These are phyloP conservation scores for Claviceps digitariae DNA, from an alignment of 2,329 filamentous ascomycete genomes.

Conservation along the genomic window DNA sequence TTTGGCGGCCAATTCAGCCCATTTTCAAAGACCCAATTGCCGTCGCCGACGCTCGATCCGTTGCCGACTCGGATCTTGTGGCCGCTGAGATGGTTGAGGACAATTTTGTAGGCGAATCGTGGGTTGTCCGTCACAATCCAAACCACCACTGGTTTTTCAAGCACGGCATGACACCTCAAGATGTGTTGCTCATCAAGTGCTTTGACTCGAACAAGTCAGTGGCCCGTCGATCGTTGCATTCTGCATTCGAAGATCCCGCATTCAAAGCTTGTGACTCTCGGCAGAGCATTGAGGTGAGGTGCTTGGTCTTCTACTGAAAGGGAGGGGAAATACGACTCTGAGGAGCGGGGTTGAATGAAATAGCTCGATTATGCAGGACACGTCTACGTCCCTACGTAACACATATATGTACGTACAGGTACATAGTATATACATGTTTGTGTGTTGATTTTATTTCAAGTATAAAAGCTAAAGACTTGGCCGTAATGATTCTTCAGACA, in stretches of 20 bases:
- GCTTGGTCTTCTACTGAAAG: constrained; percentile 44
- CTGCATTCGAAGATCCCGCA: constrained; percentile 36
- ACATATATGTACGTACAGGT: neutral
- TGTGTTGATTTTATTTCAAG: neutral
- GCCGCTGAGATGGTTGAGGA: constrained; percentile 36
- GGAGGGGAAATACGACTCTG: neutral
- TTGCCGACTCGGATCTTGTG: constrained; percentile 37
- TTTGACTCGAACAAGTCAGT: constrained; percentile 47
- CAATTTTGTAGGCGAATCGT: constrained; percentile 34
- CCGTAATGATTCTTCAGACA: neutral
- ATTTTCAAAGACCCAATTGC: constrained; percentile 33
- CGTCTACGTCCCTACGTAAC: neutral
- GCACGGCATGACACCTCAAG: constrained; percentile 33
- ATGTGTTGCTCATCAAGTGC: constrained; percentile 47
- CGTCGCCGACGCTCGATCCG: constrained; percentile 35
- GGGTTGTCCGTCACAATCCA: constrained; percentile 26
- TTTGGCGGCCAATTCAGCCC: constrained; percentile 26
- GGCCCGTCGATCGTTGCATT: constrained; percentile 38
- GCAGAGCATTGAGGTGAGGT: constrained; percentile 53
- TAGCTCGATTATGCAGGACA: neutral
- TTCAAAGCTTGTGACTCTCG: constrained; percentile 40
- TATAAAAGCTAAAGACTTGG: neutral
- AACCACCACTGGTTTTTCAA: constrained; percentile 40
- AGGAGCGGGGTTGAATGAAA: neutral
- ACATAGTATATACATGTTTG: neutral